A percentile compares a stretch with the other conserved stretches of the same genome.
Conservation (phyloP, 768 basidiomycete species). For the Macrolepiota dolichaula region DNA sequence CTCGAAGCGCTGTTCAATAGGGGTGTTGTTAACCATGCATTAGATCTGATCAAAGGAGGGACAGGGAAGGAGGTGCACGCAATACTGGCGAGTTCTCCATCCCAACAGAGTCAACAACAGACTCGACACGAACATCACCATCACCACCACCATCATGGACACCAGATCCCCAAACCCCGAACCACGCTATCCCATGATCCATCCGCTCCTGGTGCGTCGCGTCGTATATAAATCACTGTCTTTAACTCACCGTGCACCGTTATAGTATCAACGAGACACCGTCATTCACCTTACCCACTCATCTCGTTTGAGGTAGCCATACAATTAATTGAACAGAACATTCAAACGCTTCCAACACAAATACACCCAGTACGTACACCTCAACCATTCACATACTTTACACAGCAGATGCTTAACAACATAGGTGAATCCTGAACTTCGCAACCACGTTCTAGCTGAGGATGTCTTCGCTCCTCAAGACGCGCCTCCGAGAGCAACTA, state of each 20-base stretch:
- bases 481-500: slow-evolving; percentile 63
- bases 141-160: slow-evolving; percentile 28
- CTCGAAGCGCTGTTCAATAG: slow-evolving; percentile 55
- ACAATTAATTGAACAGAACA: slow-evolving; percentile 46
- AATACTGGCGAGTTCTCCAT: slow-evolving; percentile 30
- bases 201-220: slow-evolving; percentile 33
- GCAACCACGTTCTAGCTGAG: slow-evolving; percentile 72
- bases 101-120: slow-evolving; percentile 30
- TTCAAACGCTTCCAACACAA: slow-evolving; percentile 36
- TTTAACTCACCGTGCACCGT: neutral
- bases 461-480: slow-evolving; percentile 64
- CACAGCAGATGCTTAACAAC: neutral
- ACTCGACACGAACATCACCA: slow-evolving; percentile 29
- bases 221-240: neutral
- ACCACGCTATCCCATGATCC: slow-evolving; percentile 67
- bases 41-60: slow-evolving; percentile 71
- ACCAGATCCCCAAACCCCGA: slow-evolving; percentile 48
- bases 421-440: slow-evolving; percentile 58
- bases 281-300: slow-evolving; percentile 75
- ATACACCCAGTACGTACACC: slow-evolving; percentile 38
- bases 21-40: slow-evolving; percentile 64
- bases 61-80: slow-evolving; percentile 58
- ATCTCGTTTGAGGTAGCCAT: slow-evolving; percentile 66
- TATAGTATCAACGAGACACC: slow-evolving; percentile 65
- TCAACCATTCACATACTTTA: neutral